phyloP scores from a whole-genome alignment of 371 early-diverging fungal genomes.

The Smittium culicis region DNA sequence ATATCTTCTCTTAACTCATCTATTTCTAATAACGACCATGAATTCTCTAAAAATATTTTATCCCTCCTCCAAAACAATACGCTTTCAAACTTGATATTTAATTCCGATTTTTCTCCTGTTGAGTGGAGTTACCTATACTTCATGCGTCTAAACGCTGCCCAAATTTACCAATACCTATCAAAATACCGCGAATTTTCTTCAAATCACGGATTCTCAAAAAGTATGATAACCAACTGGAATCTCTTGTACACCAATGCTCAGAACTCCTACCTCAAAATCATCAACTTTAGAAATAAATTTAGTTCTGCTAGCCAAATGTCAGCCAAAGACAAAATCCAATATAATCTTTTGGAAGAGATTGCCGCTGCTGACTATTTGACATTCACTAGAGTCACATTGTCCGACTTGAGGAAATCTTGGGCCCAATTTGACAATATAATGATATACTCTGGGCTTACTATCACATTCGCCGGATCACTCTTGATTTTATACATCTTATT shows the following conservation, averaged over 20 bases:
- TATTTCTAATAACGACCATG: neutral
- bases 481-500: neutral
- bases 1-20: neutral
- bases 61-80: neutral
- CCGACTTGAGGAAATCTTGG: conserved; percentile 69
- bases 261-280: conserved; percentile 16
- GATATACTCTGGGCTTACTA: conserved; percentile 43
- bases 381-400: conserved; percentile 50
- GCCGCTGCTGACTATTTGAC: conserved; percentile 22
- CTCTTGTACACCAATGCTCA: conserved; percentile 19
- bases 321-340: conserved; percentile 3
- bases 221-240: conserved; percentile 16
- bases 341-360: conserved; percentile 15
- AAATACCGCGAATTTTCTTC: conserved; percentile 32
- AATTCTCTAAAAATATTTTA: neutral
- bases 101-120: neutral
- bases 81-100: neutral
- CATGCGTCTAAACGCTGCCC: conserved; percentile 57
- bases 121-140: conserved; percentile 39
- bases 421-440: conserved; percentile 71
- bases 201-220: conserved; percentile 29
- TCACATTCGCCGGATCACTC: conserved; percentile 11
- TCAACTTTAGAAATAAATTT: conserved; percentile 2
- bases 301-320: neutral
- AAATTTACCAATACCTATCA: conserved; percentile 55